Evolutionary conservation across 1,284 basidiomycete species (phyloP).

Genomic region (Melampsora americana): DNA sequence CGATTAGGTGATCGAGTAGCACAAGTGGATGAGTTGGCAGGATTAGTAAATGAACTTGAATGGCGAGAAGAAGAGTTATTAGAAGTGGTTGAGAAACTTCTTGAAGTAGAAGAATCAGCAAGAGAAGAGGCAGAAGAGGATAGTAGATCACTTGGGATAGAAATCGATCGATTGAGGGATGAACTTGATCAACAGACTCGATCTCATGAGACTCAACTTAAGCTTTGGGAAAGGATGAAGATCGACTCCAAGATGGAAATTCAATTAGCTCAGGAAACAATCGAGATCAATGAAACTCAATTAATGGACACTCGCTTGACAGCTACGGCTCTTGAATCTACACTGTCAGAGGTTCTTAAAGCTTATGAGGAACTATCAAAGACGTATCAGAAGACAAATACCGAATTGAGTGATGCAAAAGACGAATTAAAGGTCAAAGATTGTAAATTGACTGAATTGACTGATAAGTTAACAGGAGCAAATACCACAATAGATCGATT

Average conservation of each 20-base stretch:
- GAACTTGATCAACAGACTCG: not conserved
- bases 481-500: not conserved
- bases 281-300: not conserved
- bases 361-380: slow-evolving; percentile 15
- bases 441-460: slow-evolving; percentile 14
- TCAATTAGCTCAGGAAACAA: slow-evolving; percentile 2
- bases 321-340: slow-evolving; percentile 5
- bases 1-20: slow-evolving; percentile 19
- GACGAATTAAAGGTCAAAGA: not conserved
- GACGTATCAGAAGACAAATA: not conserved
- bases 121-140: slow-evolving; percentile 1
- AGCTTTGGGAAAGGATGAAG: slow-evolving; percentile 3
- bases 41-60: slow-evolving; percentile 14
- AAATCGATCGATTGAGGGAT: slow-evolving; percentile 13
- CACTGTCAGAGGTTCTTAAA: not conserved
- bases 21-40: slow-evolving; percentile 28
- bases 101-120: slow-evolving; percentile 13
- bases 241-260: slow-evolving; percentile 10
- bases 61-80: slow-evolving; percentile 25
- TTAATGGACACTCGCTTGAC: not conserved
- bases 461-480: not conserved
- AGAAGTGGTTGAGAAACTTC: slow-evolving; percentile 16
- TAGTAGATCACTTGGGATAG: not conserved
- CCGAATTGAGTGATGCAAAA: not conserved
- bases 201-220: not conserved